Evolutionary conservation across 2,329 filamentous ascomycete genomes (phyloP).

Genomic region (Microsporum audouinii): DNA sequence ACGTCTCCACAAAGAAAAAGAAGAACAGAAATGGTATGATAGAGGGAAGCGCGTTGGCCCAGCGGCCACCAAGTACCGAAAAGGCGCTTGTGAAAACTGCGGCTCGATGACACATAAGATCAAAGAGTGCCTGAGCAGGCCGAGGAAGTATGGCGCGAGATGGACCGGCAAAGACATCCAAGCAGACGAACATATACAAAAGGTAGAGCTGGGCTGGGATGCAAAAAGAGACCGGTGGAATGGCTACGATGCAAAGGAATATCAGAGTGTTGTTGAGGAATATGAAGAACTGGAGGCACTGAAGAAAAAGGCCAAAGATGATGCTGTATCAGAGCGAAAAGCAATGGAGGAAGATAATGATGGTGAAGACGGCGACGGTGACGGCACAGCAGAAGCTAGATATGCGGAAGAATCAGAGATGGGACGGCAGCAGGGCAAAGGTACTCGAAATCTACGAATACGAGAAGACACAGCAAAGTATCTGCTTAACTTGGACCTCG

Average conservation of each 20-base stretch:
- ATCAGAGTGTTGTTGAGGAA: constrained; percentile 74
- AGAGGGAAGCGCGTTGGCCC: constrained; percentile 73
- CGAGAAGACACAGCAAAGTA: constrained; percentile 97
- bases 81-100: constrained; percentile 97
- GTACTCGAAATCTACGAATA: constrained; percentile 79
- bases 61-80: constrained; percentile 90
- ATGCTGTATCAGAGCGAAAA: constrained; percentile 40
- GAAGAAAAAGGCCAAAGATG: constrained; percentile 43
- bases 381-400: constrained; percentile 39
- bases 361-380: constrained; percentile 38
- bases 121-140: constrained; percentile 83
- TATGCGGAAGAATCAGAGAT: constrained; percentile 96
- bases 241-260: constrained; percentile 86
- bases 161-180: constrained; percentile 91
- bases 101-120: constrained; percentile 93
- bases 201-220: constrained; percentile 85
- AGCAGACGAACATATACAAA: constrained; percentile 76
- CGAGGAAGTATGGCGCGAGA: constrained; percentile 76
- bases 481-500: constrained; percentile 82
- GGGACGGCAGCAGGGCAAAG: constrained; percentile 83
- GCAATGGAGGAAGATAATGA: constrained; percentile 42
- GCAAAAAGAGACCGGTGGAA: constrained; percentile 97
- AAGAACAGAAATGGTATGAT: constrained; percentile 78
- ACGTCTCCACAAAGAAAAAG: constrained; percentile 60
- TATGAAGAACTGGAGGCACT: constrained; percentile 78